Evolutionary conservation across 169 alveolate species (phyloP), one percentile per base, ranked within the genome.

Genomic region (Cryptosporidium andersoni): DNA sequence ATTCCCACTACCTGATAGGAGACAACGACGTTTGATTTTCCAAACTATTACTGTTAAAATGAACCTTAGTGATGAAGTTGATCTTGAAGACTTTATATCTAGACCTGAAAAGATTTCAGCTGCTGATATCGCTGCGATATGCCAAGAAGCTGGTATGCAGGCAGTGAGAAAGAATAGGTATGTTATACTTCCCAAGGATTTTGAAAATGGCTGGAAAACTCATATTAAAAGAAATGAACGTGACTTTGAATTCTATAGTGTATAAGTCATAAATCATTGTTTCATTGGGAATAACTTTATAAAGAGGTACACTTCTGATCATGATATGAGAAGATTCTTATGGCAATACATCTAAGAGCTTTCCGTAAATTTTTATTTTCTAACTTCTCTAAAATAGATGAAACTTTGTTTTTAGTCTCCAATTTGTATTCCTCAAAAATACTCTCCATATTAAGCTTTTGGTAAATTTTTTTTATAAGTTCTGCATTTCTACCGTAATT

Each of bases 141-240:
- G 99, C 81, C 96, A 96, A 81, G 99, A 98, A 89, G 99, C 99
- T 2, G 99, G 99, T 40, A 95, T 98, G 97, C 98, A 97, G 82
- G 99, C 99, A 9, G 99, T 98, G 9, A 95, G 99, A 68, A 97
- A 97, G 90, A 98, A 98, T 91, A 92, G 99, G 89, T 96, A 96
- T 88, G 98, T 97, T 40, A 94, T 97, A 49, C 90, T 96, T 45
- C 94, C 97, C 40, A 96, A 95, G 89, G 99, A 97, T 89, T 97
- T 97, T 90, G 99, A 97, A 89, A 95, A 96, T 68, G 99, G 99
- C 36, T 97, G 98, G 95, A 96, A 97, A 91, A 94, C 92, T 66
- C 98, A 95, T 64, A 95, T 97, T 51, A 95, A 94, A 92, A 96
- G 95, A 92, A 95, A 96, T 82, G 99, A 97, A 58, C 88, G 95